Conservation (phyloP, 2,329 filamentous ascomycete species). For the Fusarium protoensiforme region DNA sequence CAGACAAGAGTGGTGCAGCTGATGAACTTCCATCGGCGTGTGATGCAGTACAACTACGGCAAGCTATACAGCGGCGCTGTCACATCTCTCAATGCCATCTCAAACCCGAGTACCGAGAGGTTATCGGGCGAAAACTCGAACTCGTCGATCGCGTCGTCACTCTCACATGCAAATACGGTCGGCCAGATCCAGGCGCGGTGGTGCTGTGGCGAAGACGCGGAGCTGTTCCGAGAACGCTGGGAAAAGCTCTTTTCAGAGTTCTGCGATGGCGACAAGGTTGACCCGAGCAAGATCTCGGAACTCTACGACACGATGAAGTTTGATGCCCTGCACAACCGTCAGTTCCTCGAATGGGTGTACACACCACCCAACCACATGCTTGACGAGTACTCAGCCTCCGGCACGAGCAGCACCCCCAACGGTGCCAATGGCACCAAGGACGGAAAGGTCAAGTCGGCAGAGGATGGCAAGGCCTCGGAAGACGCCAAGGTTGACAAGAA, state of each 20-base stretch:
- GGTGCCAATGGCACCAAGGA: constrained; percentile 52
- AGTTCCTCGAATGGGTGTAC: constrained; percentile 97
- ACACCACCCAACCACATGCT: constrained; percentile 84
- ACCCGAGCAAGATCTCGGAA: constrained; percentile 98
- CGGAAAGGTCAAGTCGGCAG: constrained; percentile 53
- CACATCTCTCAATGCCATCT: constrained; percentile 69
- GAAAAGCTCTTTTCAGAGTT: constrained; percentile 98
- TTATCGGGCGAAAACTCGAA: constrained; percentile 54
- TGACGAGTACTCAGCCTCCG: constrained; percentile 67
- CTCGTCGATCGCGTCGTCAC: constrained; percentile 58
- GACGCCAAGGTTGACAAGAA: constrained; percentile 49
- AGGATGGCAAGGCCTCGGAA: constrained; percentile 53
- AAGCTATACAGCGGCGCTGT: constrained; percentile 78
- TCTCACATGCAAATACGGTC: constrained; percentile 71
- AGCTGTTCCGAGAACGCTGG: constrained; percentile 96
- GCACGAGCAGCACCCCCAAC: constrained; percentile 42
- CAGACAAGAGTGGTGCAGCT: constrained; percentile 91
- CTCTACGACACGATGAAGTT: constrained; percentile 99
- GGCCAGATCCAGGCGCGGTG: constrained; percentile 86
- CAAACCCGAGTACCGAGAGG: constrained; percentile 62
- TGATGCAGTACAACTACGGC: constrained; percentile 94
- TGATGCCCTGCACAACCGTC: constrained; percentile 94
- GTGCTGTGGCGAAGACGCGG: constrained; percentile 96
- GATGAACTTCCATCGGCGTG: constrained; percentile 96
- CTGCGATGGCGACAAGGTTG: constrained; percentile 95